These are phyloP conservation scores for Ceratocystis colombiana DNA, from an alignment of 2,329 filamentous ascomycete genomes.

Conservation along the genomic window DNA sequence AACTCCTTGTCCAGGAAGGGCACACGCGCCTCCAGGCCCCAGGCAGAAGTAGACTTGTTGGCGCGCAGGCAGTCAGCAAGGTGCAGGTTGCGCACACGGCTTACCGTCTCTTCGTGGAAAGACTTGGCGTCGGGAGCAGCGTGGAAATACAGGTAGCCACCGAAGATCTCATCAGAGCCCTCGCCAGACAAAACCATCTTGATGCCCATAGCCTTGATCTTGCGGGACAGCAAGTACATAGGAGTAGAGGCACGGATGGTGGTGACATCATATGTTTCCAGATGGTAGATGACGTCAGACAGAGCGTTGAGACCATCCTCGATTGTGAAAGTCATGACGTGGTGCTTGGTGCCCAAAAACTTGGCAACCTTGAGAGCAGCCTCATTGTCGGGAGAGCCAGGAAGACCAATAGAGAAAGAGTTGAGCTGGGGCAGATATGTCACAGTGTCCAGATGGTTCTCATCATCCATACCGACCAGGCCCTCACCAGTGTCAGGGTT, in stretches of 20 bases:
- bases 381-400: conserved; percentile 81
- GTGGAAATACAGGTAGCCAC: conserved; percentile 98
- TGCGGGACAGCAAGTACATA: conserved; percentile 94
- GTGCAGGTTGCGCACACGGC: conserved; percentile 92
- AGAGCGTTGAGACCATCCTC: conserved; percentile 95
- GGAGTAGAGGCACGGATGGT: conserved; percentile 96
- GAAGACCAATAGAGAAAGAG: conserved; percentile 96
- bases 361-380: conserved; percentile 88
- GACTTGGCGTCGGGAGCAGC: conserved; percentile 78
- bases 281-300: conserved; percentile 94
- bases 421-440: conserved; percentile 91
- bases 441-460: conserved; percentile 78
- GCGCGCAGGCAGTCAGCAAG: conserved; percentile 91
- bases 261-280: conserved; percentile 96
- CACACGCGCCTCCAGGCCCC: conserved; percentile 95
- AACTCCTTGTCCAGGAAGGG: conserved; percentile 98
- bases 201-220: conserved; percentile 98
- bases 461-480: conserved; percentile 87
- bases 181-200: conserved; percentile 99
- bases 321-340: conserved; percentile 96
- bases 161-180: conserved; percentile 96
- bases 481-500: conserved; percentile 44
- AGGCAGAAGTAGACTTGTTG: conserved; percentile 98
- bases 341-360: conserved; percentile 95
- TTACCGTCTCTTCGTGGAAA: conserved; percentile 94